Evolutionary conservation across 148 eudicot species (phyloP).

Genomic region (Chenopodium suecicum): DNA sequence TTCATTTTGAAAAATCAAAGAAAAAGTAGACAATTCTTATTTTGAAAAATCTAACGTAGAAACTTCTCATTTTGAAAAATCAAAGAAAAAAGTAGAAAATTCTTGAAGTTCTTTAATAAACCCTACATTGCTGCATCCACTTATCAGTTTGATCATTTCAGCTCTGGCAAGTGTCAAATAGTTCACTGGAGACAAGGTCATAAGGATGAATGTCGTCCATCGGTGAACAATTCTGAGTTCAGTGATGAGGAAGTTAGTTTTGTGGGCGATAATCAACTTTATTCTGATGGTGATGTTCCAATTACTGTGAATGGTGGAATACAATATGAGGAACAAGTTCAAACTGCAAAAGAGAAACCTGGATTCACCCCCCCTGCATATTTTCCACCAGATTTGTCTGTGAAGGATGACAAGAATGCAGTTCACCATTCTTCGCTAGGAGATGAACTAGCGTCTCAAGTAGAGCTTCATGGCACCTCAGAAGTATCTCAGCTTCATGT

Average conservation of each 20-base stretch:
- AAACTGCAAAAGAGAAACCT: conserved; percentile 23
- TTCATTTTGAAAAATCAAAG: neutral
- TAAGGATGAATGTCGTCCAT: conserved; percentile 67
- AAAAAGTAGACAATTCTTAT: neutral
- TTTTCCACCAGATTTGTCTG: conserved; percentile 15
- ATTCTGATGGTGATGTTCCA: conserved; percentile 17
- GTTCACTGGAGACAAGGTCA: conserved; percentile 93
- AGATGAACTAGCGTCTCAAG: conserved; percentile 18
- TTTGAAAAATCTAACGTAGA: neutral
- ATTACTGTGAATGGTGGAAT: conserved; percentile 28
- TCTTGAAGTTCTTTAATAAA: neutral
- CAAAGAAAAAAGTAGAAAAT: neutral
- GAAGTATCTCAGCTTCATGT: conserved; percentile 19
- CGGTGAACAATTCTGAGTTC: conserved; percentile 22
- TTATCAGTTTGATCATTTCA: conserved; percentile 34
- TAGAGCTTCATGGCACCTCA: conserved; percentile 12
- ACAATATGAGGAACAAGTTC: conserved; percentile 28
- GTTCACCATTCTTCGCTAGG: conserved; percentile 21
- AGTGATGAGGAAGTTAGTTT: conserved; percentile 33
- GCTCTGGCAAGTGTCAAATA: conserved; percentile 93
- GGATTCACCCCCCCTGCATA: conserved; percentile 14
- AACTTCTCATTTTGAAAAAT: neutral
- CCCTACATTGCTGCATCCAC: neutral
- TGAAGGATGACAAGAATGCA: conserved; percentile 29
- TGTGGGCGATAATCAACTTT: conserved; percentile 33